These are phyloP conservation scores for Lentinula novae-zelandiae DNA, from an alignment of 1,284 basidiomycete species.

Conservation along the genomic window DNA sequence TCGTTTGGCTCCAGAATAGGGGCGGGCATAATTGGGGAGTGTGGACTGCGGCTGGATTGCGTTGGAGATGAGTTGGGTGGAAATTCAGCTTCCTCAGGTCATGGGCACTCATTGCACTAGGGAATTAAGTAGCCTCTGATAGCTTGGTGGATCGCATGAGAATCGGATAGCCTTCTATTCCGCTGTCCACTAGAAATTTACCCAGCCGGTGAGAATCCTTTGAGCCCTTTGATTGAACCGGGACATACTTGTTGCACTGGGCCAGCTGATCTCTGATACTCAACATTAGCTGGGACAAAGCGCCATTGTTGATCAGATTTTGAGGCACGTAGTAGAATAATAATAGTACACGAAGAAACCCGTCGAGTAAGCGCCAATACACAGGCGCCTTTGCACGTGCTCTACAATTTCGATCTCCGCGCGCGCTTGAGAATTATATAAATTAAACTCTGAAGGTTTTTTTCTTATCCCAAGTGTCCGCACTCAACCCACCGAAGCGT, in stretches of 20 bases:
- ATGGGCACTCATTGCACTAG: neutral
- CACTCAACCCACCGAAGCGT: slow-evolving; percentile 41
- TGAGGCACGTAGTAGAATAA: neutral
- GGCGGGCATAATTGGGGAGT: neutral
- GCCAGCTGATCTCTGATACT: neutral
- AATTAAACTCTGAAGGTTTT: neutral
- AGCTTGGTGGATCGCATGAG: neutral
- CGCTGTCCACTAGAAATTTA: neutral
- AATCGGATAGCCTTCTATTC: neutral
- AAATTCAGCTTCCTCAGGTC: neutral
- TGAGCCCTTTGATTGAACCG: neutral
- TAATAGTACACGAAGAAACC: neutral
- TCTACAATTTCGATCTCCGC: neutral
- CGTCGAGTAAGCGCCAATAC: no score
- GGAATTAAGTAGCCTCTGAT: neutral
- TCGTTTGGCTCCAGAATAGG: neutral
- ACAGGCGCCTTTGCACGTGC: no score
- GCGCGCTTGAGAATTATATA: neutral
- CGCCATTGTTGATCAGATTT: no score
- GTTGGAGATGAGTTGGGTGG: neutral
- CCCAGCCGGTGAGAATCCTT: neutral
- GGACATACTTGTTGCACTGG: neutral
- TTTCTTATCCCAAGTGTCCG: slow-evolving; percentile 36
- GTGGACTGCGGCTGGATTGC: neutral
- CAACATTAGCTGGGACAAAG: no score